Evolutionary conservation across 164 flowering plant genomes (phyloP), one percentile per base, ranked within the genome.

Genomic region (Liriodendron chinense): DNA sequence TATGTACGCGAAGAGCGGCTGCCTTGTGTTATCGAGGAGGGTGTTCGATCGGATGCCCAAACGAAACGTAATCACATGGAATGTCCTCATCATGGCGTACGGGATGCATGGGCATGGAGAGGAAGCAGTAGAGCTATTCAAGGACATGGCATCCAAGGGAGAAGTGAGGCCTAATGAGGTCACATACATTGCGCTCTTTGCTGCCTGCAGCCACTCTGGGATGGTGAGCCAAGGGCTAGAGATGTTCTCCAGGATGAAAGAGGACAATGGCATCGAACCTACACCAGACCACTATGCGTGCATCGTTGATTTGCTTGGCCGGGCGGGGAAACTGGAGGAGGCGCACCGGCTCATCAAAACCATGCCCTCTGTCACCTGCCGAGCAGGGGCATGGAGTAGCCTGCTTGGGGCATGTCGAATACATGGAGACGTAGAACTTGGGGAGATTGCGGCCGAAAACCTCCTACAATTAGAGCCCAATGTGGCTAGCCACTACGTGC

Each of bases 31-130:
- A 70, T 77, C 94, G 7, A 81, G 89, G 73, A 81, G 76, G 68
- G 86, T 86, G 47, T 93, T 93, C 53, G 84, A 93, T 73, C 74
- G 34, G 56, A 86, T 93, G 89, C 87, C 88, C 13, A 49, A 69
- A 1, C 83, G 81, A 76, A 91, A 90, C 81, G 79, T 83, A 18
- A 88, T 91, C 61, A 88, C 92, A 57, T 93, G 98, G 98, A 91
- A 93, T 84, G 89, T 85, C 64, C 83, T 93, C 21, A 86, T 91
- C 50, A 88, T 90, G 96, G 96, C 91, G 53, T 89, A 88, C 78
- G 98, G 98, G 22, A 89, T 90, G 92, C 96, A 91, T 74, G 97
- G 97, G 22, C 82, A 82, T 75, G 97, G 91, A 22, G 78, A 78
- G 24, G 89, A 84, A 77, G 94, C 94, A 12, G 62, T 91, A 23